Evolutionary conservation across 306 rosid species (phyloP).

Genomic region (Vachellia collinsii): DNA sequence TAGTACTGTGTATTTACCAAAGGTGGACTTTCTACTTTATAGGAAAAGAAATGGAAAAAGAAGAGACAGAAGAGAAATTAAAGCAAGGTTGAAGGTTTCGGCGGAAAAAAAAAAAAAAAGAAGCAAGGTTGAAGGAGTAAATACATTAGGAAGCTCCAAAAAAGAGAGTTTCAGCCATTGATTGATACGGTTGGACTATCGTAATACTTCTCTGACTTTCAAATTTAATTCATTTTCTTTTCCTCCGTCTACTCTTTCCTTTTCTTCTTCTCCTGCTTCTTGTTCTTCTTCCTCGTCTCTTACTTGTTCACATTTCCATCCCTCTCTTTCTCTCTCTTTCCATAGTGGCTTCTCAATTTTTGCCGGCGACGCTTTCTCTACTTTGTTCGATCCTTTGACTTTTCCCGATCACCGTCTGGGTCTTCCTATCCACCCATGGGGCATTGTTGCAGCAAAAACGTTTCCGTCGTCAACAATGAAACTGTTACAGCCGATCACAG

Average conservation of each 20-base stretch:
- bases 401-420: constrained; percentile 37
- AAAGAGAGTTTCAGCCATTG: constrained; percentile 40
- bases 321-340: constrained; percentile 17
- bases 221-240: constrained; percentile 37
- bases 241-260: background rate
- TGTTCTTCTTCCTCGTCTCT: background rate
- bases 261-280: background rate
- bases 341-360: constrained; percentile 34
- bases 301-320: background rate
- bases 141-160: background rate
- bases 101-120: background rate
- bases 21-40: background rate
- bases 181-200: constrained; percentile 47
- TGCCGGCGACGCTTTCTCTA: constrained; percentile 41
- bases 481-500: constrained; percentile 39
- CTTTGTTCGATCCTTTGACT: constrained; percentile 50
- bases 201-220: constrained; percentile 36
- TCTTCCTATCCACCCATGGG: constrained; percentile 56
- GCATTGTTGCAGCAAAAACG: constrained; percentile 76
- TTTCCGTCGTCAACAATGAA: constrained; percentile 58
- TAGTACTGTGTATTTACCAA: background rate
- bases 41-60: background rate
- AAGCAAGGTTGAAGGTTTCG: background rate
- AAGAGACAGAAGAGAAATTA: no score
- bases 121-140: background rate